These are phyloP conservation scores for Domatiomyces catenatus DNA, from an alignment of 2,329 filamentous ascomycete species.

Conservation along the genomic window DNA sequence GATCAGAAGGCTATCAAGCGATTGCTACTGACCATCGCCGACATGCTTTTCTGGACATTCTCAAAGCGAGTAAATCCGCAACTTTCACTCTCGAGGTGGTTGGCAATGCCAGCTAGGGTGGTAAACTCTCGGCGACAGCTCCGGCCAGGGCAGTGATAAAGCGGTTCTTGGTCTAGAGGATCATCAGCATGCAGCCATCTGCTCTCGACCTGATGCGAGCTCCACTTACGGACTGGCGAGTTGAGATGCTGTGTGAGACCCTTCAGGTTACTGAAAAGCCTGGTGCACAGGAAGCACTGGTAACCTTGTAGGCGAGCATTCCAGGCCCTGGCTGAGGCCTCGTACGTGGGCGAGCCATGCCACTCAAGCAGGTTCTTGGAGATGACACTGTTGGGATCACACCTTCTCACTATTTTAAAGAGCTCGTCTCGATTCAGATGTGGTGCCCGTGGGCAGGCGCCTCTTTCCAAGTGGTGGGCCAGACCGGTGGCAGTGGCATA, in stretches of 20 bases:
- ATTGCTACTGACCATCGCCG: background rate
- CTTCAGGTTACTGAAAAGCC: constrained; percentile 23
- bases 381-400: constrained; percentile 35
- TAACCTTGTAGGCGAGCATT: constrained; percentile 29
- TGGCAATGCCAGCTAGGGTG: constrained; percentile 28
- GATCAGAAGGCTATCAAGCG: background rate
- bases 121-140: constrained; percentile 26
- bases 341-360: constrained; percentile 20
- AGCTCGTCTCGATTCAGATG: constrained; percentile 35
- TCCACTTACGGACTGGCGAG: constrained; percentile 28
- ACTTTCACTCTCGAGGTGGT: constrained; percentile 32
- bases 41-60: constrained; percentile 20
- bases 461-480: constrained; percentile 40
- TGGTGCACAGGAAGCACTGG: constrained; percentile 41
- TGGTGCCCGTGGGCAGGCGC: constrained; percentile 34
- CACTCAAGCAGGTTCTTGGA: constrained; percentile 38
- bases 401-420: constrained; percentile 29
- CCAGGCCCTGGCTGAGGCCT: constrained; percentile 31
- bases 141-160: constrained; percentile 32
- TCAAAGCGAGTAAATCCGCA: constrained; percentile 29
- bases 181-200: background rate
- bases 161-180: constrained; percentile 27
- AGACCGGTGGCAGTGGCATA: constrained; percentile 40
- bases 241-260: constrained; percentile 39
- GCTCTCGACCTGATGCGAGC: background rate